A percentile compares a stretch with the other conserved stretches of the same genome.
phyloP scores from a whole-genome alignment of 1,284 basidiomycete species.

The Microbotryomycetes sp. region DNA sequence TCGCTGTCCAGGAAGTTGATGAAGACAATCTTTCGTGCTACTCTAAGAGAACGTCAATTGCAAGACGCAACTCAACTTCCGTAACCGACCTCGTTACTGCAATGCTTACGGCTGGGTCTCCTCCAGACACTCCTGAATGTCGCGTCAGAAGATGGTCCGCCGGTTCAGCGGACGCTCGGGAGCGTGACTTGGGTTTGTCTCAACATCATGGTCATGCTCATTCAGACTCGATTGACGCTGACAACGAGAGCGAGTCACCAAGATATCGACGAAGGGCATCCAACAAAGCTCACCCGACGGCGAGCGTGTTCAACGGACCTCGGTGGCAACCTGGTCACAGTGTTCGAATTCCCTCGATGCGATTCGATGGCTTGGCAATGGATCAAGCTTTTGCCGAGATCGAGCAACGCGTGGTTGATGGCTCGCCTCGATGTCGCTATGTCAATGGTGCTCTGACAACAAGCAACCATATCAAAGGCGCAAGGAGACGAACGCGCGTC shows the following conservation, averaged over 20 bases:
- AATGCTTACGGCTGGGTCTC: slow-evolving; percentile 21
- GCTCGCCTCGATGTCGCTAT: neutral
- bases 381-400: slow-evolving; percentile 34
- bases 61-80: slow-evolving; percentile 25
- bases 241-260: neutral
- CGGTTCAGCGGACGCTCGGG: neutral
- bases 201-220: neutral
- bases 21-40: slow-evolving; percentile 3
- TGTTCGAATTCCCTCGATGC: slow-evolving; percentile 31
- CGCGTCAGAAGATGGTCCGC: neutral
- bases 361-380: slow-evolving; percentile 36
- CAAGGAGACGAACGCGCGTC: slow-evolving; percentile 20
- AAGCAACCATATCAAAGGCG: slow-evolving; percentile 2
- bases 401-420: slow-evolving; percentile 9
- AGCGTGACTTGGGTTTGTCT: neutral
- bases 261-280: neutral
- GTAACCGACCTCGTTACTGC: slow-evolving; percentile 13
- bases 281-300: neutral
- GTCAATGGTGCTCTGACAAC: neutral
- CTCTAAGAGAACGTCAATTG: neutral
- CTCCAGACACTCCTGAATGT: neutral
- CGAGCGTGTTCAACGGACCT: neutral
- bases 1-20: neutral
- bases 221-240: neutral
- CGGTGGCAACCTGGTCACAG: neutral